phyloP scores from a whole-genome alignment of 2,329 filamentous ascomycete species.

The Pleoardoris graminearum region DNA sequence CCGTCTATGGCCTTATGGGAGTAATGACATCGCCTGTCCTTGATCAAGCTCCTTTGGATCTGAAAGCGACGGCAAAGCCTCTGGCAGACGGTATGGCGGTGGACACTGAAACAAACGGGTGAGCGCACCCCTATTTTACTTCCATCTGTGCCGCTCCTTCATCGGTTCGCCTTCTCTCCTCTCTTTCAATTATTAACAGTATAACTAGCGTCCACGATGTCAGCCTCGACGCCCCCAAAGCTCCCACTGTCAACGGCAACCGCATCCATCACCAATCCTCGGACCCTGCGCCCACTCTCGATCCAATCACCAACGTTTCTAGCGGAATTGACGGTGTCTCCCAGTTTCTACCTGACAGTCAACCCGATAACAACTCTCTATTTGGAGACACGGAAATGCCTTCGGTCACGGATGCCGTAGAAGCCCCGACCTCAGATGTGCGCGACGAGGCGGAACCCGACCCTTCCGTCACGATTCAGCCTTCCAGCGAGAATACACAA shows the following conservation, averaged over 20 bases:
- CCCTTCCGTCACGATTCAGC: constrained; percentile 8
- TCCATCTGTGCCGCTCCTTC: neutral
- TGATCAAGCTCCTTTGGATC: constrained; percentile 48
- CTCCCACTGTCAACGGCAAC: constrained; percentile 37
- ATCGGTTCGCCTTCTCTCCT: constrained; percentile 12
- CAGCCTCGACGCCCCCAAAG: constrained; percentile 30
- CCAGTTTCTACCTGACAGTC: constrained; percentile 48
- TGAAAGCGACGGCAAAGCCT: constrained; percentile 55
- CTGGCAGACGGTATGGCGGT: constrained; percentile 57
- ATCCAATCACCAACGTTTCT: constrained; percentile 48
- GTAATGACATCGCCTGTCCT: constrained; percentile 46
- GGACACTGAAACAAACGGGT: constrained; percentile 62
- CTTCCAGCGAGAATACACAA: constrained; percentile 33
- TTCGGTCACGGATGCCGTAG: constrained; percentile 45
- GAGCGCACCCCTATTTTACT: constrained; percentile 46
- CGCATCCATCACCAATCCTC: constrained; percentile 17
- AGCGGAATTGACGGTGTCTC: constrained; percentile 50
- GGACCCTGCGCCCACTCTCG: constrained; percentile 37
- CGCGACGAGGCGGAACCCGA: constrained; percentile 34
- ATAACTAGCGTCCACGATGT: constrained; percentile 37
- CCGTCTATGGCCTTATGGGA: constrained; percentile 46
- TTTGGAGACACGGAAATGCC: constrained; percentile 40
- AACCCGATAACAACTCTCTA: constrained; percentile 46
- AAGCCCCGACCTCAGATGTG: constrained; percentile 46
- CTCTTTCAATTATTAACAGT: constrained; percentile 20